Evolutionary conservation across 305 asterid species (phyloP).

Genomic region (Nicotiana rustica): DNA sequence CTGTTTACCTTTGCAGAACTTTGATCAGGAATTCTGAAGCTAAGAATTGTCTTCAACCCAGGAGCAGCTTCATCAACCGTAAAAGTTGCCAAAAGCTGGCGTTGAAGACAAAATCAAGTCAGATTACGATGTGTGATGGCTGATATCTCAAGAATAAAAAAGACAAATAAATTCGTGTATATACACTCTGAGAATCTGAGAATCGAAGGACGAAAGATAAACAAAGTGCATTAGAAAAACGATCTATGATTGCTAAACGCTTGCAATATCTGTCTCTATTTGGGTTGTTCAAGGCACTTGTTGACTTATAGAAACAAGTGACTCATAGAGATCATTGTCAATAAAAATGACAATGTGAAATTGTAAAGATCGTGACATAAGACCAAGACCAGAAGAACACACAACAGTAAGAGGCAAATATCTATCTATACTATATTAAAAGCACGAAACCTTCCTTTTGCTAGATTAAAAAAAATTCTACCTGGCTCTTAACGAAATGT

Average conservation of each 20-base stretch:
- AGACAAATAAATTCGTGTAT: not conserved
- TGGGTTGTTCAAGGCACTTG: not conserved
- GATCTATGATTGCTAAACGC: not conserved
- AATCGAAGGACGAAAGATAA: not conserved
- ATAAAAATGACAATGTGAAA: not conserved
- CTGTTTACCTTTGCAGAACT: conserved; percentile 70
- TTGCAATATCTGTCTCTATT: not conserved
- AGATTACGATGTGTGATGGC: not conserved
- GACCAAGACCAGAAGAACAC: not conserved
- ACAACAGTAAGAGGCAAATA: not conserved
- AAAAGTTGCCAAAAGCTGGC: conserved; percentile 61
- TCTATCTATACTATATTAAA: no score
- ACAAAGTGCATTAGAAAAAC: not conserved
- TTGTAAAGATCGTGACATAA: not conserved
- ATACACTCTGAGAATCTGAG: not conserved
- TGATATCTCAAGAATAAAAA: not conserved
- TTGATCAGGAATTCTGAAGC: conserved; percentile 68
- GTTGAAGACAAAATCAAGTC: conserved; percentile 6
- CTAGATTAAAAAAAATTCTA: no score
- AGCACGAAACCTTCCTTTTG: no score
- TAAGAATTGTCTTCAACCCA: conserved; percentile 67
- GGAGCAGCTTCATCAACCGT: conserved; percentile 69
- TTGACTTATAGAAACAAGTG: not conserved
- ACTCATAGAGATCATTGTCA: not conserved
- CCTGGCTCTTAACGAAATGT: no score